Conservation (phyloP, 805 yeast species). For the Candida boleticola region DNA sequence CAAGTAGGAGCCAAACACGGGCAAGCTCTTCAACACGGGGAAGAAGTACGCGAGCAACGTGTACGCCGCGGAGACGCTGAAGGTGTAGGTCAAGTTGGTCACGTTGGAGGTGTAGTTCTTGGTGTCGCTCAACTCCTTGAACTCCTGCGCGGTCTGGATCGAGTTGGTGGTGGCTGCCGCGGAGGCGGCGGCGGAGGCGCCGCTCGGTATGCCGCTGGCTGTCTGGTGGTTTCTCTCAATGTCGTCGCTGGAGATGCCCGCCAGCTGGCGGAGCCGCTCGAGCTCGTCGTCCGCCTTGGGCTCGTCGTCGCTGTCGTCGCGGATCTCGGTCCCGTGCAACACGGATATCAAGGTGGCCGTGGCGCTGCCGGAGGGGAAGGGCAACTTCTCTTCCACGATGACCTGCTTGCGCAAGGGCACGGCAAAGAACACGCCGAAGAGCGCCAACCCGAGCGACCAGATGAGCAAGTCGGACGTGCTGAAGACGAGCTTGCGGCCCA, state of each 20-base stretch:
- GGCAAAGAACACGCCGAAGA: constrained; percentile 95
- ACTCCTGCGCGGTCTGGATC: constrained; percentile 2
- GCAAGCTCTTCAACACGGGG: constrained; percentile 67
- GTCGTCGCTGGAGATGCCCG: not conserved
- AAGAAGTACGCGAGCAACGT: constrained; percentile 70
- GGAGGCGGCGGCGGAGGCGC: no score
- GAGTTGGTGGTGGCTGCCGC: not conserved
- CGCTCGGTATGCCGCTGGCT: not conserved
- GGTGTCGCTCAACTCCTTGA: constrained; percentile 1
- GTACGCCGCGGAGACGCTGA: constrained; percentile 66
- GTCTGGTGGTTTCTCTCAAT: not conserved
- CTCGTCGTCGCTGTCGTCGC: not conserved
- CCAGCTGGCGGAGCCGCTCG: not conserved
- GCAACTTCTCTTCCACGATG: constrained; percentile 79
- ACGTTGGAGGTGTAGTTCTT: constrained; percentile 53
- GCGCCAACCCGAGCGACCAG: constrained; percentile 87
- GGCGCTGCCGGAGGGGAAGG: constrained; percentile 94
- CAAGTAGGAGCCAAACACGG: constrained; percentile 67
- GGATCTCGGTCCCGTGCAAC: constrained; percentile 65
- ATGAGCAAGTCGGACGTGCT: constrained; percentile 54
- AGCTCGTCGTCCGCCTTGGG: not conserved
- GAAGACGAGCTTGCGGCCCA: constrained; percentile 35
- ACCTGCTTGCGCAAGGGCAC: constrained; percentile 85
- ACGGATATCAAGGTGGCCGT: constrained; percentile 92
- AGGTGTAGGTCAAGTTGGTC: constrained; percentile 56